Evolutionary conservation across 2,329 filamentous ascomycete species (phyloP), one percentile per base, ranked within the genome.

Genomic region (Tolypocladium paradoxum): DNA sequence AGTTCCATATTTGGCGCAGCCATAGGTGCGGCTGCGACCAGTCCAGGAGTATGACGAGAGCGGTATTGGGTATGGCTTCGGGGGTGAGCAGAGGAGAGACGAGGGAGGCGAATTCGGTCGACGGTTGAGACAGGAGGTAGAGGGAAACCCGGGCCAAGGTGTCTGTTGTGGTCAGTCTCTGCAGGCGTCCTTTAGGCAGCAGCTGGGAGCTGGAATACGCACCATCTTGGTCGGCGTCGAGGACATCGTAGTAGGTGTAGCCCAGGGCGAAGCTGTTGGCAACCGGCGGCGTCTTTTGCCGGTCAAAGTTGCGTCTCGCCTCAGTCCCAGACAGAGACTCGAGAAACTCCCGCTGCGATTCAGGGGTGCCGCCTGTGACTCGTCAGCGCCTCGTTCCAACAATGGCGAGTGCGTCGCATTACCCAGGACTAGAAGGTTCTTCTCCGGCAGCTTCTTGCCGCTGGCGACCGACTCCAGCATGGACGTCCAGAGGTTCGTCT

Each of bases 11-110:
- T 69, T 96, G 87, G 55, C 89, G 82, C 65, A 96, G 79, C 90
- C 95, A 99, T 57, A 84, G 76, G 84, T 93, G 96, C 16, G 93
- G 93, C 65, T 93, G 84, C 54, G 88, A 86, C 93, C 93, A 99
- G 73, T 96, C 91, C 45, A 99, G 78, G n/a, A 99, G 75, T 62
- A 99, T 84, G 57, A 95, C 88, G 57, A 97, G 81, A 56, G 95
- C 79, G 48, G 88, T 95, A 67, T 95, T 87, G 33, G 88, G 85
- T 65, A 96, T 87, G 7, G 89, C 85, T 68, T 88, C 82, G 45
- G 88, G 84, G 20, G 87, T 95, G 56, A 96, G 79, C 50, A 96
- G 85, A 27, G 91, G 90, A 60, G 84, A 84, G 56, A 96, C 77
- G 53, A 96, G 83, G 34, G 87, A 85, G 40, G 87, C 84, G 68